phyloP scores from a whole-genome alignment of 2,329 filamentous ascomycete genomes.

The Mollisiaceae sp. region DNA sequence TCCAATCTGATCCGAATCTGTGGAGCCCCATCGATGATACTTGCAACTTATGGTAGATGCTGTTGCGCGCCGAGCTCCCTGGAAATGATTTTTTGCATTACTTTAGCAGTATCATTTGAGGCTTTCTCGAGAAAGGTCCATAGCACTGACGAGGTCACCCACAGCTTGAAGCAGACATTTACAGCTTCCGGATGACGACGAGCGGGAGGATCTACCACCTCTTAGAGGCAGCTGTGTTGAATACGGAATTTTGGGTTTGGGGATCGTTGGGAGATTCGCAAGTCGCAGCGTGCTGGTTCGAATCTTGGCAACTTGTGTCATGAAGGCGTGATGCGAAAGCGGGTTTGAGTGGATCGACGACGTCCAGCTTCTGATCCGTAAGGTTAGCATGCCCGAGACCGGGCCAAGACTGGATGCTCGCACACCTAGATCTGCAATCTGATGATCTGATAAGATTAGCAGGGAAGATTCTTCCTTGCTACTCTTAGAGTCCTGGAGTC shows the following conservation, averaged over 20 bases:
- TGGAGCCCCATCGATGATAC: background rate
- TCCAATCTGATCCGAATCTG: background rate
- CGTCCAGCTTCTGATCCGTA: slow-evolving; percentile 6
- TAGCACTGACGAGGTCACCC: background rate
- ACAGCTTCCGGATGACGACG: background rate
- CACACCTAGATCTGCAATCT: slow-evolving; percentile 45
- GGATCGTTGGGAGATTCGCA: background rate
- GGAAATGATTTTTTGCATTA: background rate
- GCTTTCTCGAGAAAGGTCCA: background rate
- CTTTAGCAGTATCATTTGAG: background rate
- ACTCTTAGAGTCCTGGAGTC: too few species aligned
- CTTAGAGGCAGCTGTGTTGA: background rate
- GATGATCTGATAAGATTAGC: slow-evolving; percentile 61
- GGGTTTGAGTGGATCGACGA: background rate
- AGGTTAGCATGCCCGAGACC: slow-evolving; percentile 40
- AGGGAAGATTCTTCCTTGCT: slow-evolving; percentile 36
- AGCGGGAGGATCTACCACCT: background rate
- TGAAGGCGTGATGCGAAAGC: slow-evolving; percentile 14
- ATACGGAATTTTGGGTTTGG: background rate
- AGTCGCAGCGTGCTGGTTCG: background rate
- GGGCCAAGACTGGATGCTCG: slow-evolving; percentile 43
- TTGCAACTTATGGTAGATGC: background rate
- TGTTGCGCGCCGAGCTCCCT: background rate
- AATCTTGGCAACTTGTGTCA: background rate
- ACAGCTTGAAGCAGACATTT: background rate